These are phyloP conservation scores for Rhodotorula kratochvilovae DNA, from an alignment of 768 basidiomycete genomes.

Conservation along the genomic window DNA sequence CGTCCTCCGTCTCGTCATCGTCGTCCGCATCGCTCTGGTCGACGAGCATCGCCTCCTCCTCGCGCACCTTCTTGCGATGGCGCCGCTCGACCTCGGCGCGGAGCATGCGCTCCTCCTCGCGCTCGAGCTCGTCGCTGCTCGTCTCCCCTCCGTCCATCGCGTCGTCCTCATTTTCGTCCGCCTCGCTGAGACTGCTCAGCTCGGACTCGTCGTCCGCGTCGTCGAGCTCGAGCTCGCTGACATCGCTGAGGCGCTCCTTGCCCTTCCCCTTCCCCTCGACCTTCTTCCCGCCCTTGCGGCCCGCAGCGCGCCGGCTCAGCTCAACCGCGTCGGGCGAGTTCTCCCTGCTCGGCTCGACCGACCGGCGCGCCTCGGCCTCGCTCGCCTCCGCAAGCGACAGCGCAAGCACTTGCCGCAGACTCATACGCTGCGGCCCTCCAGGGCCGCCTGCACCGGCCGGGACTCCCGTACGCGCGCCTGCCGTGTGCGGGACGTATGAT, in stretches of 20 bases:
- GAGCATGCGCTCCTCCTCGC: slow-evolving; percentile 27
- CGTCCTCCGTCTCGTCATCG: slow-evolving; percentile 1
- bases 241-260: slow-evolving; percentile 9
- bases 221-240: slow-evolving; percentile 16
- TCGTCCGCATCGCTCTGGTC: neutral
- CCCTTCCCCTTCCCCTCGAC: neutral
- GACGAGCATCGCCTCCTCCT: neutral
- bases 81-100: slow-evolving; percentile 25
- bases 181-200: slow-evolving; percentile 1
- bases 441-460: neutral
- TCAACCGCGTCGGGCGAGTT: slow-evolving; percentile 7
- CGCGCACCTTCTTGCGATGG: neutral
- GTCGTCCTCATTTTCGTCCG: neutral
- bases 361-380: neutral
- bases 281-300: neutral
- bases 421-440: slow-evolving; percentile 5
- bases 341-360: neutral
- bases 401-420: slow-evolving; percentile 34
- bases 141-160: neutral
- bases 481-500: neutral
- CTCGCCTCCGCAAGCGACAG: slow-evolving; percentile 26
- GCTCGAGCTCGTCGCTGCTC: slow-evolving; percentile 3
- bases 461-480: neutral
- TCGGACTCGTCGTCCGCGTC: neutral
- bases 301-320: neutral